phyloP scores from a whole-genome alignment of 2,329 filamentous ascomycete genomes.

The Xylariomycetidae sp. region DNA sequence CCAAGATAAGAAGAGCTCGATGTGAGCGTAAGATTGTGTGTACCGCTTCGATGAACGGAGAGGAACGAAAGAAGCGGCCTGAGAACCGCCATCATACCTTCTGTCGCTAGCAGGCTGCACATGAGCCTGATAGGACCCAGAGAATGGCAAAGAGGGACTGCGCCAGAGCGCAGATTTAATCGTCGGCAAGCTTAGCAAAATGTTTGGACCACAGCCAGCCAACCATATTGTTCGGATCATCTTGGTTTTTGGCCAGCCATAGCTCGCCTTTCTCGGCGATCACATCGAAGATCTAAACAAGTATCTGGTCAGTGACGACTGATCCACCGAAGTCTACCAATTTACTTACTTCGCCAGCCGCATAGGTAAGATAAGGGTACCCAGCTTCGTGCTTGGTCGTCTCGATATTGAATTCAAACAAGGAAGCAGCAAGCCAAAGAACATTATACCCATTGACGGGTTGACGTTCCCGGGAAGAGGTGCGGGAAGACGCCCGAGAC shows the following conservation, averaged over 20 bases:
- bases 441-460: conserved; percentile 61
- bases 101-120: no score
- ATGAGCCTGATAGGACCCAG: no score
- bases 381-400: conserved; percentile 87
- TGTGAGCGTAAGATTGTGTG: no score
- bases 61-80: no score
- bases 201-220: conserved; percentile 99
- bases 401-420: conserved; percentile 97
- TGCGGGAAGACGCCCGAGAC: conserved; percentile 54
- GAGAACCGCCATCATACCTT: no score
- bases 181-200: conserved; percentile 67
- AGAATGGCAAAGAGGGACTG: no score
- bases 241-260: conserved; percentile 96
- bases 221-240: conserved; percentile 72
- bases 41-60: no score
- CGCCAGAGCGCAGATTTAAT: no score
- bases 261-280: conserved; percentile 96
- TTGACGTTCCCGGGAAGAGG: conserved; percentile 55
- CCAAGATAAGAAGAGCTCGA: conserved; percentile 4
- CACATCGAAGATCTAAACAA: conserved; percentile 72
- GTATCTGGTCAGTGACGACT: no score
- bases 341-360: conserved; percentile 73
- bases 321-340: no score
- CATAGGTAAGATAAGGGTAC: conserved; percentile 93
- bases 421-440: conserved; percentile 84